Conservation (phyloP, 768 basidiomycete species). For the Mycena haematopus region DNA sequence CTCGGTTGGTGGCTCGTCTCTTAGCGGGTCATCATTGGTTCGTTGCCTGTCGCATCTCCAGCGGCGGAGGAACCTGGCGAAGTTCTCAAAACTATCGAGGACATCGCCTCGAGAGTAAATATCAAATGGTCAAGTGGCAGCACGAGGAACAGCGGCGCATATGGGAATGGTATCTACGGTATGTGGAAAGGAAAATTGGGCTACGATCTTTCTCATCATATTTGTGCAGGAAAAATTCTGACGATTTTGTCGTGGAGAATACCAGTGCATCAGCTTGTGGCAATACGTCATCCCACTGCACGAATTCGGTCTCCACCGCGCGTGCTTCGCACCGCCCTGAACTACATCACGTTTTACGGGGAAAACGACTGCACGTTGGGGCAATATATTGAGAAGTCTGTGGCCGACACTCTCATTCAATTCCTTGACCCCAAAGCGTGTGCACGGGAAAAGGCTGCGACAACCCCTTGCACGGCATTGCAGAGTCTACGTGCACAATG, state of each 20-base stretch:
- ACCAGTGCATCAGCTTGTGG: slow-evolving; percentile 85
- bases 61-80: slow-evolving; percentile 45
- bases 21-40: background rate
- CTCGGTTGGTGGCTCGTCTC: slow-evolving; percentile 32
- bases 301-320: slow-evolving; percentile 69
- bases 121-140: slow-evolving; percentile 74
- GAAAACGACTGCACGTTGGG: slow-evolving; percentile 93
- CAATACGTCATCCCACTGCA: slow-evolving; percentile 80
- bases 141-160: slow-evolving; percentile 88
- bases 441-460: slow-evolving; percentile 88
- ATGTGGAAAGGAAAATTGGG: background rate
- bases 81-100: slow-evolving; percentile 63
- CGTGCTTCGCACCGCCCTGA: slow-evolving; percentile 80
- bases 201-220: background rate
- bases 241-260: slow-evolving; percentile 90
- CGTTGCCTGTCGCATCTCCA: slow-evolving; percentile 31
- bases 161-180: slow-evolving; percentile 93
- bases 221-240: slow-evolving; percentile 61
- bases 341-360: slow-evolving; percentile 87
- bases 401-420: slow-evolving; percentile 69
- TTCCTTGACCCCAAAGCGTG: slow-evolving; percentile 77
- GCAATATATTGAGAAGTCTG: slow-evolving; percentile 87
- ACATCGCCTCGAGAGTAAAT: slow-evolving; percentile 80
- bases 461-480: slow-evolving; percentile 84
- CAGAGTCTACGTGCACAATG: slow-evolving; percentile 90